Evolutionary conservation across 2,329 filamentous ascomycete species (phyloP).

Genomic region (Achaetomium macrosporum): DNA sequence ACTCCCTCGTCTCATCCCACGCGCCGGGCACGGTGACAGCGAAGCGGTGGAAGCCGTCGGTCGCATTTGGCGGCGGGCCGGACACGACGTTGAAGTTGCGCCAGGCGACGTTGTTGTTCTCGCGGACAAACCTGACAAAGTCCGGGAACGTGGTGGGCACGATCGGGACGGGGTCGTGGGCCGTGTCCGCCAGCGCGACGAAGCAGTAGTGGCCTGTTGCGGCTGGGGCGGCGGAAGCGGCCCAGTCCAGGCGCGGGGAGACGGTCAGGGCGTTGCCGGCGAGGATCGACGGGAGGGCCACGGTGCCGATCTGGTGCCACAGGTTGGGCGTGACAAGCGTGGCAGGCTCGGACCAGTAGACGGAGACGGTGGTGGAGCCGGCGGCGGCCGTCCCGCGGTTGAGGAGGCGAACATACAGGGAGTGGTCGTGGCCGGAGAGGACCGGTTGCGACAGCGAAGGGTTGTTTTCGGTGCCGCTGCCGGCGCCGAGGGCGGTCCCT

Average conservation of each 20-base stretch:
- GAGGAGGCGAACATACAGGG: conserved; percentile 9
- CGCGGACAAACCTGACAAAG: conserved; percentile 8
- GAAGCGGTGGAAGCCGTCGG: background rate
- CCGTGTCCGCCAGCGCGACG: conserved; percentile 6
- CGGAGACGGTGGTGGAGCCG: background rate
- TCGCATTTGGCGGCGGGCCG: background rate
- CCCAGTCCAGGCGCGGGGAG: conserved; percentile 4
- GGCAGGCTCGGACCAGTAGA: conserved; percentile 9
- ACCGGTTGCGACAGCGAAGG: conserved; percentile 6
- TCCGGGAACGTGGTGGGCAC: conserved; percentile 1
- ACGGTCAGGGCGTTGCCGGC: background rate
- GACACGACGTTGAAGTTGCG: conserved; percentile 8
- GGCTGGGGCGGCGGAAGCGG: background rate
- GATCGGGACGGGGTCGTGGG: background rate
- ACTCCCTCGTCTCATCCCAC: conserved; percentile 4
- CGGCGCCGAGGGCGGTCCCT: background rate
- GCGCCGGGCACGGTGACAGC: conserved; percentile 5
- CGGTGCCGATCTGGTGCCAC: conserved; percentile 9
- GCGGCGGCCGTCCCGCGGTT: conserved; percentile 7
- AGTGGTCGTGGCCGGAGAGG: conserved; percentile 4
- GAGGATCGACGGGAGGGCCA: background rate
- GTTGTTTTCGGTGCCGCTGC: conserved; percentile 8
- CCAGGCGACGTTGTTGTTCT: conserved; percentile 14
- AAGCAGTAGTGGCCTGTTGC: conserved; percentile 9
- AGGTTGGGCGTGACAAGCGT: conserved; percentile 11